These are phyloP conservation scores for Galerina sulciceps DNA, from an alignment of 768 basidiomycete genomes.

Conservation along the genomic window DNA sequence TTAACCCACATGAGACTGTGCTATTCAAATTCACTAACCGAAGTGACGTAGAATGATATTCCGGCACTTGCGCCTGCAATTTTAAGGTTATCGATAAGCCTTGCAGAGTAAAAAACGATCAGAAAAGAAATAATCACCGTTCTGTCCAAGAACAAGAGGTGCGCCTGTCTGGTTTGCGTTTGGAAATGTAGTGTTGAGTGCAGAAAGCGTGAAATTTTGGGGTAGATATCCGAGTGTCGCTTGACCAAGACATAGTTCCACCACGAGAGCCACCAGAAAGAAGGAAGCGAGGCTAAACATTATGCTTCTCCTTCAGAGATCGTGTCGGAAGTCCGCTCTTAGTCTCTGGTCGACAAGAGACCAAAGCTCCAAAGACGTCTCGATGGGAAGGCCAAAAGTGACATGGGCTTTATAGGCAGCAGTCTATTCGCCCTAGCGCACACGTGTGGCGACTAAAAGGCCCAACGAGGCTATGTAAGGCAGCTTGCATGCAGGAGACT, in stretches of 20 bases:
- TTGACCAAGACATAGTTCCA: constrained; percentile 1
- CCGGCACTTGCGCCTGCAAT: constrained; percentile 39
- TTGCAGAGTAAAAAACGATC: neutral
- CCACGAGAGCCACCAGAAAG: neutral
- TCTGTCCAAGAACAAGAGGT: constrained; percentile 48
- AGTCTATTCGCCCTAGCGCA: too few relatives aligned
- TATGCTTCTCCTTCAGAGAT: too few relatives aligned
- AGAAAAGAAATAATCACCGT: constrained; percentile 28
- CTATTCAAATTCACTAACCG: constrained; percentile 33
- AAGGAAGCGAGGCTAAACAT: neutral
- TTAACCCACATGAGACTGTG: neutral
- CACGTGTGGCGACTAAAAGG: too few relatives aligned
- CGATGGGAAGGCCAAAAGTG: too few relatives aligned
- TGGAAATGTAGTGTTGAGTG: constrained; percentile 41
- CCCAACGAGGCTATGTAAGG: too few relatives aligned
- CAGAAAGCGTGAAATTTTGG: constrained; percentile 52
- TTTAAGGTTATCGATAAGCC: neutral
- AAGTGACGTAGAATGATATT: constrained; percentile 43
- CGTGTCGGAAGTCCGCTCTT: too few relatives aligned
- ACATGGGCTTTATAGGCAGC: too few relatives aligned
- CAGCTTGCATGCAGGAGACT: too few relatives aligned
- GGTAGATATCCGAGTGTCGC: constrained; percentile 18
- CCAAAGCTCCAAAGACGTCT: too few relatives aligned
- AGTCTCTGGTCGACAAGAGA: too few relatives aligned
- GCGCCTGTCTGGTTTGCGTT: constrained; percentile 50